A percentile compares a stretch with the other conserved stretches of the same genome.
phyloP scores from a whole-genome alignment of 306 rosid genomes.

The Prunus campanulata region DNA sequence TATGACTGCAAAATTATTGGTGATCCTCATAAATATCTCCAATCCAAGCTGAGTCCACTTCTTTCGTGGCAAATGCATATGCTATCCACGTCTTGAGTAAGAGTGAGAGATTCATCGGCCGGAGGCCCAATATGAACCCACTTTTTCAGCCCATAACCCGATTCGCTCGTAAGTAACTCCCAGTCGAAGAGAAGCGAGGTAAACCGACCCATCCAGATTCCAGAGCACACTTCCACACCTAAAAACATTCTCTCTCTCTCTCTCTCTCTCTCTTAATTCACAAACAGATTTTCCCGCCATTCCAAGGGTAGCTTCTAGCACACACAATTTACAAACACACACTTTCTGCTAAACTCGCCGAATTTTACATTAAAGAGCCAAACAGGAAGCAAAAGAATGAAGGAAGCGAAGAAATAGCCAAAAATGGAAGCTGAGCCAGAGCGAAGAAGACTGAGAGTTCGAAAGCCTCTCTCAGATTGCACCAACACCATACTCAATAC shows the following conservation, averaged over 20 bases:
- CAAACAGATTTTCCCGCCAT: conserved; percentile 30
- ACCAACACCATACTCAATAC: conserved; percentile 33
- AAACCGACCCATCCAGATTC: background rate
- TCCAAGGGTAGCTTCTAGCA: background rate
- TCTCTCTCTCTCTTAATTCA: background rate
- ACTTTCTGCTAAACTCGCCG: too few species aligned
- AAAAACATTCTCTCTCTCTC: background rate
- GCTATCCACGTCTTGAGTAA: too few species aligned
- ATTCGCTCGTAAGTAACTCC: background rate
- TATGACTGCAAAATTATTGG: too few species aligned
- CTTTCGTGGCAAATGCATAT: too few species aligned
- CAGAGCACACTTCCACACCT: background rate
- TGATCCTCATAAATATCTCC: too few species aligned
- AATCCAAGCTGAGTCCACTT: too few species aligned
- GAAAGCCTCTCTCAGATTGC: conserved; percentile 62
- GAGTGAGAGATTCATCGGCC: too few species aligned
- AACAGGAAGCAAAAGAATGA: background rate
- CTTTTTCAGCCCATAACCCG: background rate
- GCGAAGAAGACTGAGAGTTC: conserved; percentile 22
- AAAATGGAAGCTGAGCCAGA: conserved; percentile 41
- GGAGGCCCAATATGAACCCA: too few species aligned
- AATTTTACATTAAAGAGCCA: background rate
- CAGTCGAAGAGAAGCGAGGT: background rate
- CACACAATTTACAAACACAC: background rate
- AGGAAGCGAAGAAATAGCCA: background rate